Evolutionary conservation across 2,329 filamentous ascomycete genomes (phyloP).

Genomic region (Ceratocystis ficicola): DNA sequence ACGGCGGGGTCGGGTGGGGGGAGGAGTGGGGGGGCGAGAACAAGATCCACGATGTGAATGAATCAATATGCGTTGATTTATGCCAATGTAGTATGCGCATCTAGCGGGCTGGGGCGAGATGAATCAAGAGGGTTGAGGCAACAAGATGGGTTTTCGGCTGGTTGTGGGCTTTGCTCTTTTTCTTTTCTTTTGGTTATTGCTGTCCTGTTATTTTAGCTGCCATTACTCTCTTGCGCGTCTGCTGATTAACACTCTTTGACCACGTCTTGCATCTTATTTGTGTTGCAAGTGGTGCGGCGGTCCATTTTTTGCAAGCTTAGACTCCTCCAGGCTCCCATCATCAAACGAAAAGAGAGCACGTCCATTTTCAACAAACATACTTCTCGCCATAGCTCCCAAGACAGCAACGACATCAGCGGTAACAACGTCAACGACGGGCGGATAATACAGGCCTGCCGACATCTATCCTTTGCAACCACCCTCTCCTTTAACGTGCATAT

Average conservation of each 20-base stretch:
- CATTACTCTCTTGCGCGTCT: too few relatives aligned
- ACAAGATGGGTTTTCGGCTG: not conserved
- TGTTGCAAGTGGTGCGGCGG: not conserved
- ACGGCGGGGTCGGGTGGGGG: too few relatives aligned
- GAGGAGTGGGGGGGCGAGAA: too few relatives aligned
- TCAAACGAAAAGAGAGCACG: not conserved
- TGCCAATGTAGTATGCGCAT: not conserved
- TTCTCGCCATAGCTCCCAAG: not conserved
- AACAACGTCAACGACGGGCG: not conserved
- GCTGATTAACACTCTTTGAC: not conserved
- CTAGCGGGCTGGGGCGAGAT: not conserved
- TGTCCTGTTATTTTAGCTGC: not conserved
- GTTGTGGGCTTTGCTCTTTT: not conserved
- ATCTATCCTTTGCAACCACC: not conserved
- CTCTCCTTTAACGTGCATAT: conserved; percentile 4
- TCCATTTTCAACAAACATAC: not conserved
- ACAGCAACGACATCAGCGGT: not conserved
- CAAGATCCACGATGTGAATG: conserved; percentile 3
- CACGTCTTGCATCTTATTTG: not conserved
- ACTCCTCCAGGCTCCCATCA: not conserved
- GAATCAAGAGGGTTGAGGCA: not conserved
- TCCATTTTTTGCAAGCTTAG: not conserved
- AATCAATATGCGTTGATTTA: too few relatives aligned
- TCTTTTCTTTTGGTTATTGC: not conserved
- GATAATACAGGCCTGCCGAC: not conserved